Percentiles rank a stretch among this genome's conserved stretches.
These are phyloP conservation scores for Phytopythium chamaehyphon DNA, from an alignment of 352 stramenopile species.

Conservation along the genomic window DNA sequence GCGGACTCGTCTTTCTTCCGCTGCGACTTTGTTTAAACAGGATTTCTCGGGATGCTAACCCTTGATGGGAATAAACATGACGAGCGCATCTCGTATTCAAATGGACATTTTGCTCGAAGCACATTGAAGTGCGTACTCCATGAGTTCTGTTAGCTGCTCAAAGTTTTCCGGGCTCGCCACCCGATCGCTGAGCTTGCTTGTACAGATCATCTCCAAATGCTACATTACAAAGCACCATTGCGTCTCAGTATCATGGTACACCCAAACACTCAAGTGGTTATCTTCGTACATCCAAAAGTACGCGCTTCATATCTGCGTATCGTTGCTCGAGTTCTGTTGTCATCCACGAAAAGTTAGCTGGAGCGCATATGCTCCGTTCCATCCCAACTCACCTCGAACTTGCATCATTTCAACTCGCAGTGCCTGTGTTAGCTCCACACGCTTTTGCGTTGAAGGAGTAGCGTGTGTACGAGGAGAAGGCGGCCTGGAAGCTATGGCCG, in stretches of 20 bases:
- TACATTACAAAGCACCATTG: slow-evolving; percentile 2
- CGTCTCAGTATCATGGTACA: too few relatives aligned
- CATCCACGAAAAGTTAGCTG: slow-evolving; percentile 1
- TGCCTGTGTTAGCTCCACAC: slow-evolving; percentile 28
- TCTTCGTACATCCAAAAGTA: slow-evolving; percentile 44
- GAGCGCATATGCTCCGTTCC: not conserved
- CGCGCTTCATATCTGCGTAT: slow-evolving; percentile 52
- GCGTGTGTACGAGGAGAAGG: not conserved
- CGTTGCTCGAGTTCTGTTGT: slow-evolving; percentile 34
- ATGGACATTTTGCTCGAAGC: slow-evolving; percentile 2
- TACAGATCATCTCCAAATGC: slow-evolving; percentile 46
- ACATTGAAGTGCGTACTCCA: slow-evolving; percentile 36
- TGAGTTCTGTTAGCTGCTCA: slow-evolving; percentile 49
- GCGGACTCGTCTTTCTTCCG: slow-evolving; percentile 32
- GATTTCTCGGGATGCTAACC: not conserved
- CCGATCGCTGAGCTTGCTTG: slow-evolving; percentile 49
- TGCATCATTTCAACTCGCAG: slow-evolving; percentile 36
- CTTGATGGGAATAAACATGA: not conserved
- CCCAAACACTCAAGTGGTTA: too few relatives aligned
- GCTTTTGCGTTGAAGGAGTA: slow-evolving; percentile 5
- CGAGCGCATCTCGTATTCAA: slow-evolving; percentile 1
- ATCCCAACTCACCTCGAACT: slow-evolving; percentile 20
- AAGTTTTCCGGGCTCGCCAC: slow-evolving; percentile 38
- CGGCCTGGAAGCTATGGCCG: not conserved
- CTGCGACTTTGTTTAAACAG: slow-evolving; percentile 35